Conservation (phyloP, 2,329 filamentous ascomycete genomes). For the Graphiopsis chlorocephala region DNA sequence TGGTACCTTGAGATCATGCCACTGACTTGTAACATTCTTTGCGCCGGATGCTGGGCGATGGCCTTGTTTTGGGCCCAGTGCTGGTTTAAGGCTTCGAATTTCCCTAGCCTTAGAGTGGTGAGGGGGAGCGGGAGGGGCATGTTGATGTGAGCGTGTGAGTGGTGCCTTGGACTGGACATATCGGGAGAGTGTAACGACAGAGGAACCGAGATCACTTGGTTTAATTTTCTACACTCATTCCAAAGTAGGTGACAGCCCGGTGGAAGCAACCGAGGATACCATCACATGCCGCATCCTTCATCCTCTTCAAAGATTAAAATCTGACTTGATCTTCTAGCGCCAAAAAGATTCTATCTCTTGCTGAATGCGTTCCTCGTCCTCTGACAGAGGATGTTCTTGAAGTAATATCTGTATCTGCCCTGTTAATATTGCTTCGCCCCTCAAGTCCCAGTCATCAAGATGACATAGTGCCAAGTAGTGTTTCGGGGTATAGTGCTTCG, state of each 20-base stretch:
- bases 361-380: neutral
- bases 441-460: neutral
- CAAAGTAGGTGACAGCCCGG: neutral
- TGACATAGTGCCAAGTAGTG: neutral
- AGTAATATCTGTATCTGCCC: neutral
- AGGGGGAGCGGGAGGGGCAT: neutral
- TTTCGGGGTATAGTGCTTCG: neutral
- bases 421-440: neutral
- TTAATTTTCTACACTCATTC: neutral
- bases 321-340: neutral
- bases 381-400: neutral
- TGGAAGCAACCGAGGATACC: neutral
- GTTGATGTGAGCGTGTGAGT: neutral
- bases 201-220: neutral
- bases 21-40: no score
- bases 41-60: no score
- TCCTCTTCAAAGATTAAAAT: neutral
- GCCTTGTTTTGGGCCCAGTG: no score
- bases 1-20: no score
- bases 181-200: neutral
- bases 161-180: neutral
- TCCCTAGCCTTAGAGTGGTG: no score
- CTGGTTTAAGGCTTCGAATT: no score
- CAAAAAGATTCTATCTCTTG: neutral
- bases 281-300: neutral